phyloP scores from a whole-genome alignment of 2,329 filamentous ascomycete species.

The Nigrospora sphaerica region DNA sequence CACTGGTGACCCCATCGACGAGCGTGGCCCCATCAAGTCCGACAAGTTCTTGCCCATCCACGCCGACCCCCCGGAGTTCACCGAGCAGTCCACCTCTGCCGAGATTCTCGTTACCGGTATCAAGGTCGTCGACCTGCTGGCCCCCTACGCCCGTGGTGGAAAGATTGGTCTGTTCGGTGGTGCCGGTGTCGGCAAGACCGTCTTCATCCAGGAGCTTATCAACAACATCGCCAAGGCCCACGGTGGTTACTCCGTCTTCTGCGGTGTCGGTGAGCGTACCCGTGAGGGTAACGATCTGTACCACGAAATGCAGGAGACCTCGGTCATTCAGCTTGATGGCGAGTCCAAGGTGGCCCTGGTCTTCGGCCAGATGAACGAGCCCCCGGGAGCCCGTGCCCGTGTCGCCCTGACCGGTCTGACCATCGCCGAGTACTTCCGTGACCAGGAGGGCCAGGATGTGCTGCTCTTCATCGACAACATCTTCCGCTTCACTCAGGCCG shows the following conservation, averaged over 20 bases:
- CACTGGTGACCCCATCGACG: conserved; percentile 99
- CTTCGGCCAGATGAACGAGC: conserved; percentile 99
- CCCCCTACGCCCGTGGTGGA: conserved; percentile 99
- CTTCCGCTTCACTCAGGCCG: conserved; percentile 99
- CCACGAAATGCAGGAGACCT: conserved; percentile 99
- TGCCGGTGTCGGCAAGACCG: conserved; percentile 99
- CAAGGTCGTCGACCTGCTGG: conserved; percentile 99
- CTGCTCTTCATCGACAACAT: conserved; percentile 99
- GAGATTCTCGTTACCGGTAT: conserved; percentile 99
- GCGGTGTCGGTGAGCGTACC: conserved; percentile 99
- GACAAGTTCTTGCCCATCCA: conserved; percentile 86
- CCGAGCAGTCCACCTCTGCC: conserved; percentile 90
- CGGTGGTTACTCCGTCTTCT: conserved; percentile 99
- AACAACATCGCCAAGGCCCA: conserved; percentile 99
- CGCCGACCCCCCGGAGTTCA: conserved; percentile 86
- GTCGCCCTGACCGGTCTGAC: conserved; percentile 90
- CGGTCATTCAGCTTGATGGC: conserved; percentile 98
- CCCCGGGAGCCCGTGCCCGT: conserved; percentile 98
- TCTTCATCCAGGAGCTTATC: conserved; percentile 99
- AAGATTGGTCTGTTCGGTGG: conserved; percentile 99
- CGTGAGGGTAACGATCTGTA: conserved; percentile 99
- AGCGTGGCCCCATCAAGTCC: conserved; percentile 96
- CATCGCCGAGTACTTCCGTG: conserved; percentile 76
- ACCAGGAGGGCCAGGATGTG: conserved; percentile 81
- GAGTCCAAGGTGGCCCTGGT: conserved; percentile 99